Conservation (phyloP, 208 protist genomes). For the Trypanosoma melophagium region DNA sequence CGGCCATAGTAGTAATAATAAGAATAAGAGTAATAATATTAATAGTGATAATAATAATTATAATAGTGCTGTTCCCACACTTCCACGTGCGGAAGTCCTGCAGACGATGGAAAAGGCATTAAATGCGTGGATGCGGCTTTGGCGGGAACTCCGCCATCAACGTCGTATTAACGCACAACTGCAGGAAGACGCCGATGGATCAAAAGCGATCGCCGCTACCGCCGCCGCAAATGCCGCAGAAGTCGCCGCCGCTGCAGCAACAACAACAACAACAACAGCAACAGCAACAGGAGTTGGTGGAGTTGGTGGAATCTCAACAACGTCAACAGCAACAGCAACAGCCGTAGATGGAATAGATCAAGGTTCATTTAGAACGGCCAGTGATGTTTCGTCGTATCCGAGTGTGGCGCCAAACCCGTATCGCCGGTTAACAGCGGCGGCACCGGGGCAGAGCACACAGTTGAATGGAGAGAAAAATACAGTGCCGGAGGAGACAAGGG, state of each 20-base stretch:
- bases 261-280: not conserved
- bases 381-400: too few species aligned
- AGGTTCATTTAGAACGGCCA: too few species aligned
- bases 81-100: constrained; percentile 29
- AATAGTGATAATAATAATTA: not conserved
- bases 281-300: not conserved
- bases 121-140: constrained; percentile 29
- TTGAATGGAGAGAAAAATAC: not conserved
- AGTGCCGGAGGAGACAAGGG: not conserved
- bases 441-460: too few species aligned
- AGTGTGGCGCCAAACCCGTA: too few species aligned
- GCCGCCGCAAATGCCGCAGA: constrained; percentile 2
- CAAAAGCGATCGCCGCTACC: constrained; percentile 14
- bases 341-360: too few species aligned
- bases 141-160: constrained; percentile 44
- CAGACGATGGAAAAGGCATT: constrained; percentile 35
- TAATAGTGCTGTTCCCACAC: not conserved
- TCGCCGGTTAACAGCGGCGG: too few species aligned
- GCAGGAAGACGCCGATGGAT: constrained; percentile 21
- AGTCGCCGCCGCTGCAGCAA: not conserved
- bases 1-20: not conserved
- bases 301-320: not conserved
- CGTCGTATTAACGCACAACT: constrained; percentile 34
- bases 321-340: not conserved
- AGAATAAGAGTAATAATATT: not conserved